Base-by-base conservation (phyloP, 306 rosid genomes). In the Castanea crenata region DNA sequence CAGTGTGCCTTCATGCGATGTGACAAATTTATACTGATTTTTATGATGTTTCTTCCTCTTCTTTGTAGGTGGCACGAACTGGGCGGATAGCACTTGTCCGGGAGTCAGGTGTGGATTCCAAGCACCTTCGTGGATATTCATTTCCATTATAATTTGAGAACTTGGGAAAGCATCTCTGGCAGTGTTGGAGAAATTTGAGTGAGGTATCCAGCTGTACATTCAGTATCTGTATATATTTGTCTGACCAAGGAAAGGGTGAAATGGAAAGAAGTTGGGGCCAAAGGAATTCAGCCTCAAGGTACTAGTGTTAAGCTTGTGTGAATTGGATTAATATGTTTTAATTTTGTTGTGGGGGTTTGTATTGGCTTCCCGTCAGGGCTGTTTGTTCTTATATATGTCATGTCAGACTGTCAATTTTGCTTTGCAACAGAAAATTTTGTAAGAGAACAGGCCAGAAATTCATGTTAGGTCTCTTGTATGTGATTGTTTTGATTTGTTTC, bases 31-130 rank as follows among this genome's bases (percentile, higher is more conserved):
- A 7, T 44, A 63, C 75, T 41, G 23, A 9, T 25, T 69, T 73
- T 78, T 38, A 20, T 34, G 23, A 78, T 49, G 35, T 71, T 62
- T 54, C 6, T 65, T 64, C 25, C 23, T 69, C 16, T 18, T 58
- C 75, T 35, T 73, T 81, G 77, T 79, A 93, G 97, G 97, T 93
- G 82, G 97, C 97, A 31, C 87, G 97, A 72, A 93, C 97, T 2
- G 97, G 97, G 75, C 89, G 96, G 58, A 78, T 91, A 78, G 96
- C 94, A 15, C 83, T 93, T 19, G 63, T 87, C 71, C 96, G 97
- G 0, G 94, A 89, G 70, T 93, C 93, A 12, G 96, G 97, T 44
- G 97, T 93, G 79, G 97, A 91, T 75, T 91, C 96, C 59, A 89
- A 57, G 52, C 76, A 93, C 81, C 86, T 93, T 71, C 94, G 97